Evolutionary conservation across 306 rosid species (phyloP).

Genomic region (Malus asiatica): DNA sequence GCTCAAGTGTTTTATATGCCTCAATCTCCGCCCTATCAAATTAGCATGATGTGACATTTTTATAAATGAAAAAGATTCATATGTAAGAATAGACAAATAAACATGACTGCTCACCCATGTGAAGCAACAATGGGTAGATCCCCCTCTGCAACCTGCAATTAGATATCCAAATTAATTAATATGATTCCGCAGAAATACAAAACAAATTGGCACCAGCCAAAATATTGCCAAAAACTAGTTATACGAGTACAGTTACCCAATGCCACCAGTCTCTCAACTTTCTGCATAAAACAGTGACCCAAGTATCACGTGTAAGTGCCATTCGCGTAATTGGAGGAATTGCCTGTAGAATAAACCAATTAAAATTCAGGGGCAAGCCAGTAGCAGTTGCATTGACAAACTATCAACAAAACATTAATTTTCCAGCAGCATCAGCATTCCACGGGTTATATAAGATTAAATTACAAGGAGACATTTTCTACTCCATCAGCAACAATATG

Average conservation of each 20-base stretch:
- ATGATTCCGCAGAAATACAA: slow-evolving; percentile 7
- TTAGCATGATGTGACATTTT: slow-evolving; percentile 27
- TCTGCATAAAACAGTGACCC: slow-evolving; percentile 96
- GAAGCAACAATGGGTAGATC: slow-evolving; percentile 92
- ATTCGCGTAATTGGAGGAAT: slow-evolving; percentile 95
- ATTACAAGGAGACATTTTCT: neutral
- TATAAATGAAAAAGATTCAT: slow-evolving; percentile 20
- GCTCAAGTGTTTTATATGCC: slow-evolving; percentile 81
- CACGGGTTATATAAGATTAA: neutral
- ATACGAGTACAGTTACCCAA: slow-evolving; percentile 61
- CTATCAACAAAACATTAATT: slow-evolving; percentile 3
- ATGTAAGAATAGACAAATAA: slow-evolving; percentile 10
- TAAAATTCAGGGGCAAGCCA: slow-evolving; percentile 18
- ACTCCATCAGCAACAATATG: neutral
- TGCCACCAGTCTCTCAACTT: slow-evolving; percentile 99
- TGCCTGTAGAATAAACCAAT: slow-evolving; percentile 50
- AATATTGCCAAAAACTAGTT: slow-evolving; percentile 18
- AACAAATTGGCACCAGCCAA: neutral
- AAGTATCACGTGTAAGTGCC: slow-evolving; percentile 96
- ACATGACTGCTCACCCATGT: slow-evolving; percentile 69
- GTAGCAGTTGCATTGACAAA: slow-evolving; percentile 11
- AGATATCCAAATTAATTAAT: slow-evolving; percentile 21
- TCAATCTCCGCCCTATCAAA: slow-evolving; percentile 74
- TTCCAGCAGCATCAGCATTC: slow-evolving; percentile 10
- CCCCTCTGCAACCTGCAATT: slow-evolving; percentile 89